Evolutionary conservation across 805 yeast genomes (phyloP).

Genomic region (Kuraishia piskuri): DNA sequence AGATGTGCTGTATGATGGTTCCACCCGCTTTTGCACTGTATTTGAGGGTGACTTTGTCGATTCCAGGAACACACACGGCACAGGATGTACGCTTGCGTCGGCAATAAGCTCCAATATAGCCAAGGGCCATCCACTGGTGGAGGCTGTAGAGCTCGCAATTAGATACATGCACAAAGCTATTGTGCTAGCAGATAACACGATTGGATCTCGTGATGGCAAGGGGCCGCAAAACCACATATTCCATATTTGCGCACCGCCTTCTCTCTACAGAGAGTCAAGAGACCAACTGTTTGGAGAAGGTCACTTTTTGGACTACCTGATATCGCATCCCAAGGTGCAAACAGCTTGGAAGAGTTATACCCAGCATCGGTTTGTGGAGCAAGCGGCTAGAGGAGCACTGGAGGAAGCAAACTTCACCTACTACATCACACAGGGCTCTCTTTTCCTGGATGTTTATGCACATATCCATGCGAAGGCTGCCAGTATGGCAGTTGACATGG

Average conservation of each 20-base stretch:
- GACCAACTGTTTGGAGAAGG: conserved; percentile 23
- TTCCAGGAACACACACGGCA: conserved; percentile 69
- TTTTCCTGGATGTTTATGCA: conserved; percentile 61
- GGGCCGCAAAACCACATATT: conserved; percentile 57
- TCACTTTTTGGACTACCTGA: conserved; percentile 39
- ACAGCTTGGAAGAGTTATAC: conserved; percentile 51
- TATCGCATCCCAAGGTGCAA: conserved; percentile 44
- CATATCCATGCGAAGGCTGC: conserved; percentile 58
- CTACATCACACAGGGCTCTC: conserved; percentile 52
- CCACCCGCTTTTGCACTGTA: conserved; percentile 24
- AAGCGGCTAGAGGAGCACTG: conserved; percentile 43
- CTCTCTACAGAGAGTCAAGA: conserved; percentile 7
- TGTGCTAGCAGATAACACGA: conserved; percentile 27
- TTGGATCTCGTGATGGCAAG: conserved; percentile 22
- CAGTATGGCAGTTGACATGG: conserved; percentile 47
- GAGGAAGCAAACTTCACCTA: conserved; percentile 37
- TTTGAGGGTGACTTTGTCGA: conserved; percentile 38
- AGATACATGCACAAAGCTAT: conserved; percentile 64
- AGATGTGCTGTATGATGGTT: conserved; percentile 22
- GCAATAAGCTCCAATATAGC: conserved; percentile 74
- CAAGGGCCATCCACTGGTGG: conserved; percentile 32
- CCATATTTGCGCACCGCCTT: conserved; percentile 16
- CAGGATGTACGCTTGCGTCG: conserved; percentile 84
- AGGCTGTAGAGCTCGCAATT: conserved; percentile 48
- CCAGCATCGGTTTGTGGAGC: conserved; percentile 52